Conservation (phyloP, 805 yeast genomes). For the Wickerhamiella spandovensis region DNA sequence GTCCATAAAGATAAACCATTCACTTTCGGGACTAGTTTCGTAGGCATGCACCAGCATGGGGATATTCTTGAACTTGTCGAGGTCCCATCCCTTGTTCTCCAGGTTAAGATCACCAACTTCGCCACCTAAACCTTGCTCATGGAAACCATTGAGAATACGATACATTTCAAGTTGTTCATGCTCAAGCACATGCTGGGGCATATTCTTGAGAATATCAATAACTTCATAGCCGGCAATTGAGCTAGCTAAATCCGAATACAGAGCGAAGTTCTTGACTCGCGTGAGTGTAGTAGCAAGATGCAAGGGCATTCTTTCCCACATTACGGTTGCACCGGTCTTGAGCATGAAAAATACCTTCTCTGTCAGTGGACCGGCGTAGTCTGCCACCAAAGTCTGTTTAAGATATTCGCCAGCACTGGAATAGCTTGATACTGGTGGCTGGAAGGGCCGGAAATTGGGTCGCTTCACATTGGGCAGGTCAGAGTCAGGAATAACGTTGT, state of each 20-base stretch:
- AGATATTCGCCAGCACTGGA: neutral
- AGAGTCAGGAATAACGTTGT: neutral
- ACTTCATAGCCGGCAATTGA: slow-evolving; percentile 12
- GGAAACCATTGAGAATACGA: slow-evolving; percentile 10
- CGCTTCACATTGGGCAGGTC: neutral
- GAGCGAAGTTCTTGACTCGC: slow-evolving; percentile 23
- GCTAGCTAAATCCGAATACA: slow-evolving; percentile 24
- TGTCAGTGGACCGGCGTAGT: neutral
- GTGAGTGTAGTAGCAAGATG: slow-evolving; percentile 26
- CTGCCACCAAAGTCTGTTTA: neutral
- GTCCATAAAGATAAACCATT: slow-evolving; percentile 27
- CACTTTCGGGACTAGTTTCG: slow-evolving; percentile 14
- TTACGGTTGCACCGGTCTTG: slow-evolving; percentile 26
- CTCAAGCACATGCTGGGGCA: slow-evolving; percentile 14
- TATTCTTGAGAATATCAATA: slow-evolving; percentile 22
- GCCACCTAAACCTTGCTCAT: slow-evolving; percentile 13
- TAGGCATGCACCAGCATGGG: slow-evolving; percentile 29
- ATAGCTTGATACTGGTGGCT: neutral
- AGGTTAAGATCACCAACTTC: slow-evolving; percentile 11
- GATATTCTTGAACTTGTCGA: slow-evolving; percentile 26
- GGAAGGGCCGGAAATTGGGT: neutral
- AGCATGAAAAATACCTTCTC: slow-evolving; percentile 22
- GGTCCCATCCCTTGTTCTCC: slow-evolving; percentile 21
- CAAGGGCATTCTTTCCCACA: slow-evolving; percentile 28
- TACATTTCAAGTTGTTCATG: slow-evolving; percentile 17